Evolutionary conservation across 2,329 filamentous ascomycete genomes (phyloP), one percentile per base, ranked within the genome.

Genomic region (Exophiala sideris): DNA sequence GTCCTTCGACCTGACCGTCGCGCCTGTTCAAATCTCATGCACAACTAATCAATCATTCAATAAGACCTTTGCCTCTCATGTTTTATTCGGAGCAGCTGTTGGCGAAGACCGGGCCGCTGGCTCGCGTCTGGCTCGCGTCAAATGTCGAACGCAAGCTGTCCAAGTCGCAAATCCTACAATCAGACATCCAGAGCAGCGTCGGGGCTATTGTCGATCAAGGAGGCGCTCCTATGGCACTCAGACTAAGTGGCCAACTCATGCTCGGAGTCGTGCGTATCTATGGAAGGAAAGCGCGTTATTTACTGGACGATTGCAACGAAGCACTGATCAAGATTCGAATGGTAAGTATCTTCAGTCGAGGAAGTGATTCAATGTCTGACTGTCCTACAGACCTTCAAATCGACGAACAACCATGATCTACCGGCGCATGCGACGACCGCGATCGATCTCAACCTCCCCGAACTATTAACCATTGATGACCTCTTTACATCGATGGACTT

Each of bases 91-190:
- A 96, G 78, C 91, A 90, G 51, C 83, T 99, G 56, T 83, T 99
- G 66, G 91, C 91, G 71, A 96, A 96, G 85, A 96, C 90, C 66
- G 94, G 94, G 78, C 92, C 94, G 68, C 76, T 99, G 79, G 94
- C 94, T 75, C 89, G 91, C 69, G 91, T 97, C 76, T 99, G 94
- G 94, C 83, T 97, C 58, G 96, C 94, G 32, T 91, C 94, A 77
- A 99, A 97, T 74, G 81, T 97, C 62, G 94, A 97, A 82, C 91
- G 92, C 79, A 99, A 97, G 77, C 85, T 99, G 57, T 95, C 91
- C 64, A 99, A 99, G 76, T 91, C 90, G 60, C 91, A 96, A 67
- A 94, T 97, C 63, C 73, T 99, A 61, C 90, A 96, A 70, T 92
- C 91, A 56, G 95, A 96, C 75, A 88, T 99, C 64, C 88, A 92